phyloP scores from a whole-genome alignment of 352 stramenopile genomes.

The Globisporangium mamillatum region DNA sequence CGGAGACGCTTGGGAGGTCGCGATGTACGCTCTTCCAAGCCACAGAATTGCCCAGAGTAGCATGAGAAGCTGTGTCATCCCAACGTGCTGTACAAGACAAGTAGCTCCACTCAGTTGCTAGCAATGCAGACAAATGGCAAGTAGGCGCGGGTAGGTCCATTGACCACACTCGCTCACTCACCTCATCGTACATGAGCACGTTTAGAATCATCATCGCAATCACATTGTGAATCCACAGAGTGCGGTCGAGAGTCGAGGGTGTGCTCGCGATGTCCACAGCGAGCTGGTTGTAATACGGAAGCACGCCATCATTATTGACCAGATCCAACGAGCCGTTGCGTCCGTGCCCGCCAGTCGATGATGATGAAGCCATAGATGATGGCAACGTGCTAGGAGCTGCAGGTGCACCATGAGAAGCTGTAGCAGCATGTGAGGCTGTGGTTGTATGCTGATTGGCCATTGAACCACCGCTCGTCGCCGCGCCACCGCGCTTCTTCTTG shows the following conservation, averaged over 20 bases:
- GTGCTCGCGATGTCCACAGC: constrained; percentile 19
- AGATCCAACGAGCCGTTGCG: not conserved
- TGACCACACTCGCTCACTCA: constrained; percentile 15
- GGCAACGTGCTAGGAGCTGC: not conserved
- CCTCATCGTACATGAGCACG: constrained; percentile 39
- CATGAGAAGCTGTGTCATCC: constrained; percentile 26
- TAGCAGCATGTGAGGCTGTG: not conserved
- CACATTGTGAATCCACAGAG: constrained; percentile 36
- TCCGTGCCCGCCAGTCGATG: not conserved
- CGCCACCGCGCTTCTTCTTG: constrained; percentile 32
- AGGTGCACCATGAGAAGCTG: not conserved
- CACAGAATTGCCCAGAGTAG: constrained; percentile 33
- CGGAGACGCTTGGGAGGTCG: not conserved
- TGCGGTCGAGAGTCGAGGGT: constrained; percentile 24
- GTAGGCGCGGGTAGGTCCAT: not conserved
- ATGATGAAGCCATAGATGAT: not conserved
- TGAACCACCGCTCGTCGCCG: constrained; percentile 8
- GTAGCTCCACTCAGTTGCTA: not conserved
- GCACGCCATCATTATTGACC: not conserved
- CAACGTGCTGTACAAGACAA: constrained; percentile 23
- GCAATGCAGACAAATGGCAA: not conserved
- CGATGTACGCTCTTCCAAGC: constrained; percentile 31
- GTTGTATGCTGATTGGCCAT: not conserved
- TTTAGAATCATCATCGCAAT: constrained; percentile 36
- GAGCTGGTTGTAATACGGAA: constrained; percentile 17